Conservation (phyloP, 495 filamentous ascomycete genomes). For the Daldinia bambusicola region DNA sequence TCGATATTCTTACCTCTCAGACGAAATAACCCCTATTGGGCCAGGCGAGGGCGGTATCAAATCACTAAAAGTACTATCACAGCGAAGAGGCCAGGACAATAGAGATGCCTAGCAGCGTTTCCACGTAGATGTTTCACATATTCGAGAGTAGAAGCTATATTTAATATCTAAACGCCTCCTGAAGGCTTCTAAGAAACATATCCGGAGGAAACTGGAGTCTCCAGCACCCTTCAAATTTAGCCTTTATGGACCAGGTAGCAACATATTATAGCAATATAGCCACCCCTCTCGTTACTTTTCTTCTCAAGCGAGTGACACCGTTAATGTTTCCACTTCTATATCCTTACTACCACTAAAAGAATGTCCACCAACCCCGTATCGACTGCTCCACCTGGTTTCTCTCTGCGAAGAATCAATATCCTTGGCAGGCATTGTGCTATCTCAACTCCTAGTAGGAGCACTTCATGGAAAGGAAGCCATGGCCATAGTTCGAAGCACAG, state of each 20-base stretch:
- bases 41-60: neutral
- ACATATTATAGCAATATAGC: neutral
- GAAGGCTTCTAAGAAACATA: neutral
- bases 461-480: conserved; percentile 6
- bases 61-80: too few relatives aligned
- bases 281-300: neutral
- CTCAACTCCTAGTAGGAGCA: neutral
- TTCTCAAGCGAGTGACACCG: neutral
- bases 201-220: neutral
- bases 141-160: neutral
- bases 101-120: too few relatives aligned
- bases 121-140: neutral
- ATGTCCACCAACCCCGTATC: neutral
- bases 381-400: neutral
- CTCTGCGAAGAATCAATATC: neutral
- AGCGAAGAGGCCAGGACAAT: too few relatives aligned
- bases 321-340: neutral
- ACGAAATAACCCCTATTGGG: neutral
- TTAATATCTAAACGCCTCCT: neutral
- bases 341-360: neutral
- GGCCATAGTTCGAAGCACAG: conserved; percentile 9
- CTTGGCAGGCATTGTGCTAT: neutral
- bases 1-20: neutral
- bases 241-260: neutral
- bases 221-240: neutral